Base-by-base conservation (phyloP, 2,329 filamentous ascomycete genomes). In the Pseudopithomyces maydicus region DNA sequence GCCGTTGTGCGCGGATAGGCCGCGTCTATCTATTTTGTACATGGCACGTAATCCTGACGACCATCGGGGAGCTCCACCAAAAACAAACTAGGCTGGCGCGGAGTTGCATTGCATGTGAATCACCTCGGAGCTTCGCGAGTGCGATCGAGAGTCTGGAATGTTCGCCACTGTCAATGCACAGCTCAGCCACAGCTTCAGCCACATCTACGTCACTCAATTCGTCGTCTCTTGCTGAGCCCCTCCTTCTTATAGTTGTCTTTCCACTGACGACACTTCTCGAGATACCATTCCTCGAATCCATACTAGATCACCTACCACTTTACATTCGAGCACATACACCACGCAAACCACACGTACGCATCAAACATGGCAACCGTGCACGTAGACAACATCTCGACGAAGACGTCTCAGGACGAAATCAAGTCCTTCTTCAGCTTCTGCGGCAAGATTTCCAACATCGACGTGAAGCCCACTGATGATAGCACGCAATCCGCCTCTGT, bases 371-470 rank as follows among this genome's bases (percentile, higher is more conserved):
- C 81, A 69, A 94, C 90, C 49, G 91, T 97, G 63, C 82, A 93
- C 80, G 93, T 98, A 71, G 90, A 90, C 80, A 93, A 95, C 81
- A 97, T 99, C 80, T 88, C 90, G 67, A 76, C 82, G 61, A 80
- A 88, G 75, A 97, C 94, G 55, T 87, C 85, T 66, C 92, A 99
- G 79, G 89, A 93, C 80, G 92, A 98, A 79, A 88, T 99, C 70
- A 88, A 87, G 73, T 93, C 97, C 75, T 99, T 99, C 84, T 99
- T 99, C 84, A 95, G 90, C 82, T 98, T 98, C 79, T 88, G 86
- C 44, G 95, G 95, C 77, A 98, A 97, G 84, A 96, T 99, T 77
- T 88, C 87, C 66, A 85, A 85, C 68, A 84, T 99, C 76, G 88
- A 91, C 57, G 85, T 97, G 71, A 91, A 87, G 26, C 79, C 88